Evolutionary conservation across 768 basidiomycete species (phyloP), one percentile per base, ranked within the genome.

Genomic region (Macrolepiota albuminosa): DNA sequence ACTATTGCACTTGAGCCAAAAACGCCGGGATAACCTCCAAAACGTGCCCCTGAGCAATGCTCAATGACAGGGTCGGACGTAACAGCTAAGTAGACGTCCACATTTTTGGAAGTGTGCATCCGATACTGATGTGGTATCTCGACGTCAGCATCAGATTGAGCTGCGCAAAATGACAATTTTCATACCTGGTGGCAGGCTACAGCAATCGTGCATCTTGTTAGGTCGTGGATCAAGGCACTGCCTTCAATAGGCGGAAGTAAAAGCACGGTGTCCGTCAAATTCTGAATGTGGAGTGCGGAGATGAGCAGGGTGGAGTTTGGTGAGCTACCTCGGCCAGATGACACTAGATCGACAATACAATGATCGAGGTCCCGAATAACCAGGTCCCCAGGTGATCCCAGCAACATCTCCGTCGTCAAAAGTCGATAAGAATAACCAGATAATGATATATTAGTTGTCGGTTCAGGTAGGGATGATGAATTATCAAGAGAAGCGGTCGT

Each of bases 31-130:
- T 91, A 95, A 1, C 69, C 63, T 3, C 83, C 75, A 64, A 96
- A 94, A 6, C 80, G 75, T 49, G 95, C 82, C 0, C 66, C 64
- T 0, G 74, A 74, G 65, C 86, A 93, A 62, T 87, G 78, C 67
- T 96, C 94, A 47, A 95, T 92, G 70, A 93, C 79, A 1, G 93
- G 93, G 48, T 86, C 84, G 4, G 91, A 92, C 4, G 73, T 68
- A 11, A 86, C 83, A 6, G 81, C 75, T 2, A 95, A 78, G 65
- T 88, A 86, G 2, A 93, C 81, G 53, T 85, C 83, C 0, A 87
- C 82, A 9, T 75, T 61, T 0, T 68, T 76, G 1, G 93, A 93
- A 21, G 81, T 78, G 69, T 95, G 94, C 84, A 96, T 93, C 47
- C 94, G 86, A 69, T 94, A 93, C 94, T 96, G 53, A 29, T 47